Percentiles rank a stretch among this genome's conserved stretches.
phyloP scores from a whole-genome alignment of 768 basidiomycete genomes.

The Mycena floridula region DNA sequence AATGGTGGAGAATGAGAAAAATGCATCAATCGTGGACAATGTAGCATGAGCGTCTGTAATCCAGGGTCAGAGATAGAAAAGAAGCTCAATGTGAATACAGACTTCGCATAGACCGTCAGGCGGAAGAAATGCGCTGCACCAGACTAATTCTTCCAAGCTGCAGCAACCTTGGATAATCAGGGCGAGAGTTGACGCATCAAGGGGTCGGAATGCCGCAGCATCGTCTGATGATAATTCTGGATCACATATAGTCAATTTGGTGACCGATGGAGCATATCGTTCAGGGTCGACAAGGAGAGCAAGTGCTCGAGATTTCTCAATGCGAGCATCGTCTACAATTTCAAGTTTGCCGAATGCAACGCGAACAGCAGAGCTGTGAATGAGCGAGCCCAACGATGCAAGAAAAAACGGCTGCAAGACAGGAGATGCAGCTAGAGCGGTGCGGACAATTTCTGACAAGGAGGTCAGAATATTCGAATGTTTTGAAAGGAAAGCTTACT shows the following conservation, averaged over 20 bases:
- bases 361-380: slow-evolving; percentile 24
- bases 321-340: slow-evolving; percentile 22
- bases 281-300: slow-evolving; percentile 25
- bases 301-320: slow-evolving; percentile 14
- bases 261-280: slow-evolving; percentile 24
- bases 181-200: slow-evolving; percentile 12
- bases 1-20: slow-evolving; percentile 17
- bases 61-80: not conserved
- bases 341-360: slow-evolving; percentile 21
- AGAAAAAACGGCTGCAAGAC: slow-evolving; percentile 16
- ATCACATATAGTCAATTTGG: slow-evolving; percentile 15
- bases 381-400: slow-evolving; percentile 19
- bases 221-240: not conserved
- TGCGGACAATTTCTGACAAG: slow-evolving; percentile 9
- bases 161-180: slow-evolving; percentile 13
- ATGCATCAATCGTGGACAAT: slow-evolving; percentile 15
- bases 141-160: slow-evolving; percentile 24
- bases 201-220: slow-evolving; percentile 5
- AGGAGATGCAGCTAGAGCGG: slow-evolving; percentile 10
- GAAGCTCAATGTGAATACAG: slow-evolving; percentile 3
- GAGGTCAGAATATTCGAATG: not conserved
- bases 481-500: slow-evolving; percentile 8
- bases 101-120: slow-evolving; percentile 35
- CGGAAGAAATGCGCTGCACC: slow-evolving; percentile 25
- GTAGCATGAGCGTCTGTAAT: slow-evolving; percentile 16